These are phyloP conservation scores for Primulina eburnea DNA, from an alignment of 257 asterid genomes.

Conservation along the genomic window DNA sequence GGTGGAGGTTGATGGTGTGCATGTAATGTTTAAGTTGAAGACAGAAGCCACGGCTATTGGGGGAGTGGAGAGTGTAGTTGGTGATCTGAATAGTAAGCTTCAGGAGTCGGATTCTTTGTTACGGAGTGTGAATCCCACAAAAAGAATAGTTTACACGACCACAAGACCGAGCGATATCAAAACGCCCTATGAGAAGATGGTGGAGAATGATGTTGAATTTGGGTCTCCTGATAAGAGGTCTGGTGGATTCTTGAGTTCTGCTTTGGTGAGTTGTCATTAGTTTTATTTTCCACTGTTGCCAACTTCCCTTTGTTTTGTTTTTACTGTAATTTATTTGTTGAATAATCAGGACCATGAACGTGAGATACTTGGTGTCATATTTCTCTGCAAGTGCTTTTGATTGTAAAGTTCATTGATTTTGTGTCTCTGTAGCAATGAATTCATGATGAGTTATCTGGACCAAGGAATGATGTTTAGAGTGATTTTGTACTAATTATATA, in stretches of 20 bases:
- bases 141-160: slow-evolving; percentile 72
- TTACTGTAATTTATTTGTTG: slow-evolving; percentile 6
- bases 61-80: slow-evolving; percentile 40
- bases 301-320: not conserved
- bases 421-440: not conserved
- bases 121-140: slow-evolving; percentile 63
- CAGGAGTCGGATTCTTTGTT: slow-evolving; percentile 72
- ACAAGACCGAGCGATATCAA: slow-evolving; percentile 88
- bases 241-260: slow-evolving; percentile 92
- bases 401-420: slow-evolving; percentile 1
- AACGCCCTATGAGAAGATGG: slow-evolving; percentile 93
- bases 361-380: slow-evolving; percentile 7
- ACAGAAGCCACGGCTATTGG: slow-evolving; percentile 40
- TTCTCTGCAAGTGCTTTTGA: slow-evolving; percentile 4
- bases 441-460: not conserved
- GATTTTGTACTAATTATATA: slow-evolving; percentile 4
- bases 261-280: slow-evolving; percentile 66
- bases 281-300: slow-evolving; percentile 9
- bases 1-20: slow-evolving; percentile 98
- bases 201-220: slow-evolving; percentile 90
- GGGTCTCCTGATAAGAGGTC: slow-evolving; percentile 98
- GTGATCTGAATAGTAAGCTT: slow-evolving; percentile 53
- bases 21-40: slow-evolving; percentile 87
- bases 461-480: not conserved
- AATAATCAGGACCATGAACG: slow-evolving; percentile 15